phyloP scores from a whole-genome alignment of 176 grass and related monocot species.

The Ensete glaucum region DNA sequence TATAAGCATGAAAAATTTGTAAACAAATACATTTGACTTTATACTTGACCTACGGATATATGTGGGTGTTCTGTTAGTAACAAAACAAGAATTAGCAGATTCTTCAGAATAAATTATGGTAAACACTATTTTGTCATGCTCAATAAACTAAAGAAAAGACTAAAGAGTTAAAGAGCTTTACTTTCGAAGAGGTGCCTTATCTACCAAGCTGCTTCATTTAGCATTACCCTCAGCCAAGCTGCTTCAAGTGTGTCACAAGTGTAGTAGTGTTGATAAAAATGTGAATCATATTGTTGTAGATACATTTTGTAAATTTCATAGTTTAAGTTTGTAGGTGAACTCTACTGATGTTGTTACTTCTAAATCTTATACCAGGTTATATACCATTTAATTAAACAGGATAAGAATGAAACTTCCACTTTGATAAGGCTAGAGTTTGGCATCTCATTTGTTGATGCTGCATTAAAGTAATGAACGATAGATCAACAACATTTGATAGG shows the following conservation, averaged over 20 bases:
- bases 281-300: not conserved
- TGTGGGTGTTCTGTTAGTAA: not conserved
- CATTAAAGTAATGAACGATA: slow-evolving; percentile 32
- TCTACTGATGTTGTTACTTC: not conserved
- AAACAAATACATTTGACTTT: no score
- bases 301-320: not conserved
- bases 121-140: no score
- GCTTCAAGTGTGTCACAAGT: not conserved
- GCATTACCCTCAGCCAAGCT: no score
- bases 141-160: no score
- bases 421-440: slow-evolving; percentile 30
- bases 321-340: not conserved
- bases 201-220: no score
- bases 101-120: no score
- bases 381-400: slow-evolving; percentile 35
- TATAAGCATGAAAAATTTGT: no score
- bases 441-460: slow-evolving; percentile 23
- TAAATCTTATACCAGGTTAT: slow-evolving; percentile 34
- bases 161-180: no score
- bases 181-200: no score
- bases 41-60: no score
- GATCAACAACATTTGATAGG: slow-evolving; percentile 34
- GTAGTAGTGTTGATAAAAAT: not conserved
- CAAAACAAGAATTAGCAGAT: no score
- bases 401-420: slow-evolving; percentile 37